Conservation (phyloP, 805 yeast species). For the Pichia exigua region DNA sequence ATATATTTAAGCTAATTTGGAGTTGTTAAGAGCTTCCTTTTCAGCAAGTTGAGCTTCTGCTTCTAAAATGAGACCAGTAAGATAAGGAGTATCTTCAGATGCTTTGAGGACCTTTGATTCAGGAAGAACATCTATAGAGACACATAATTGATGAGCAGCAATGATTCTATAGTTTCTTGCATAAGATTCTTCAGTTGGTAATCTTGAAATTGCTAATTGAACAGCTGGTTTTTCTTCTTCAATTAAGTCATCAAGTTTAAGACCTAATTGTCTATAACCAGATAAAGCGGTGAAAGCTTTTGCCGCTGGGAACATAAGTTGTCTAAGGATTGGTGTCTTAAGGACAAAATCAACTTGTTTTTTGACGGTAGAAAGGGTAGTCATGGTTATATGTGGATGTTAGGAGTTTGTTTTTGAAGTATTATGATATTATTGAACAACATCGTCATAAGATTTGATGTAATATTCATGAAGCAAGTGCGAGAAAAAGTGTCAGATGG, state of each 20-base stretch:
- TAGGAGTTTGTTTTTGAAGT: too few relatives aligned
- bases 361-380: slow-evolving; percentile 60
- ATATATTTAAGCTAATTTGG: slow-evolving; percentile 24
- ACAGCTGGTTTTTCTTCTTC: slow-evolving; percentile 80
- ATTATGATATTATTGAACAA: background rate
- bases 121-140: slow-evolving; percentile 82
- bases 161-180: slow-evolving; percentile 89
- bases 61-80: slow-evolving; percentile 84
- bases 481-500: background rate
- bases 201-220: slow-evolving; percentile 82
- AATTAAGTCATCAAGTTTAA: slow-evolving; percentile 82
- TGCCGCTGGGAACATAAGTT: slow-evolving; percentile 73
- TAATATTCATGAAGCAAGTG: background rate
- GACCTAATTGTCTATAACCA: slow-evolving; percentile 94
- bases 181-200: slow-evolving; percentile 77
- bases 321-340: slow-evolving; percentile 70
- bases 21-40: slow-evolving; percentile 81
- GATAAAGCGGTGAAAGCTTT: slow-evolving; percentile 62
- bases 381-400: slow-evolving; percentile 29
- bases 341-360: slow-evolving; percentile 73
- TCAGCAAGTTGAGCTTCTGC: slow-evolving; percentile 90
- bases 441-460: background rate
- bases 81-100: slow-evolving; percentile 74
- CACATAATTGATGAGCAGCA: slow-evolving; percentile 83
- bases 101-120: slow-evolving; percentile 67